Evolutionary conservation across 495 filamentous ascomycete genomes (phyloP).

Genomic region (Talaromyces liani): DNA sequence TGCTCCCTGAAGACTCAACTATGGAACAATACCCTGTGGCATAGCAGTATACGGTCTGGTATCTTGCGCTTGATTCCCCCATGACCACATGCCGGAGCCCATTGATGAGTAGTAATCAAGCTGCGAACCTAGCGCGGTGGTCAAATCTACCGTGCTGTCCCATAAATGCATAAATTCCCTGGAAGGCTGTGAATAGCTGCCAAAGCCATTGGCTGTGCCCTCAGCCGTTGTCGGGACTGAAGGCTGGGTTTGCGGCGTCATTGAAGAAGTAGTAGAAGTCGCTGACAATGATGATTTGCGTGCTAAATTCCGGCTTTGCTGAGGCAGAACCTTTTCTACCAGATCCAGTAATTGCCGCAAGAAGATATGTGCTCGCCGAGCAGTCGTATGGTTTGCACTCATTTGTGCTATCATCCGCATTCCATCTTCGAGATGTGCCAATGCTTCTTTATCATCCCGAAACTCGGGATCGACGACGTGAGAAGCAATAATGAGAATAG

Average conservation of each 20-base stretch:
- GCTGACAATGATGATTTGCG: background rate
- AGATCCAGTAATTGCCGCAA: constrained; percentile 5
- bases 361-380: constrained; percentile 6
- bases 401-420: constrained; percentile 10
- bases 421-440: constrained; percentile 7
- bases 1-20: background rate
- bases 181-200: background rate
- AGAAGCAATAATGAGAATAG: constrained; percentile 7
- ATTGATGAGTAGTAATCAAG: background rate
- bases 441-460: constrained; percentile 3
- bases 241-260: background rate
- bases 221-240: background rate
- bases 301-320: background rate
- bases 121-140: constrained; percentile 2
- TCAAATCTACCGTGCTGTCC: constrained; percentile 4
- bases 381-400: constrained; percentile 8
- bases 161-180: constrained; percentile 8
- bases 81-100: constrained; percentile 8
- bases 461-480: constrained; percentile 9
- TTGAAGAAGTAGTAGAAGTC: background rate
- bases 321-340: background rate
- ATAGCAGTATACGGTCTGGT: background rate
- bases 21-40: background rate
- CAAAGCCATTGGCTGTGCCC: background rate
- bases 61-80: constrained; percentile 1